Conservation (phyloP, 495 filamentous ascomycete genomes). For the Lasiosphaeria hispida region DNA sequence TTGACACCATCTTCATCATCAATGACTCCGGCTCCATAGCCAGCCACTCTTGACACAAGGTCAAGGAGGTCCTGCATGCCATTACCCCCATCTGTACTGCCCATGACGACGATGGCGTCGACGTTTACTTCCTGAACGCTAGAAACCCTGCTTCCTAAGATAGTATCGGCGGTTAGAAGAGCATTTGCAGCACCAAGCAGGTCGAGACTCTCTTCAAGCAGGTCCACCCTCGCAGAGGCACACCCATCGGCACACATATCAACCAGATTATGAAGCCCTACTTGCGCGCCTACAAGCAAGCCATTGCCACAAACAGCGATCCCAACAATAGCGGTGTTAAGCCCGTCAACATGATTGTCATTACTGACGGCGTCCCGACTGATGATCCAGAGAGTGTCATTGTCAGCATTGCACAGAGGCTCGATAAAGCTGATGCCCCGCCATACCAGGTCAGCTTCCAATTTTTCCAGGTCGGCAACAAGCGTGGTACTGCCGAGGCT, state of each 20-base stretch:
- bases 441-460: slow-evolving; percentile 91
- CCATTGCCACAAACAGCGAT: slow-evolving; percentile 35
- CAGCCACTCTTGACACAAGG: slow-evolving; percentile 75
- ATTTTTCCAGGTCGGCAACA: slow-evolving; percentile 92
- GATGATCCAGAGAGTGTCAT: slow-evolving; percentile 73
- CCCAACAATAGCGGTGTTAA: slow-evolving; percentile 55
- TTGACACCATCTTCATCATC: slow-evolving; percentile 91
- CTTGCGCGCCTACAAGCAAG: slow-evolving; percentile 36
- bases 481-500: slow-evolving; percentile 59
- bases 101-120: slow-evolving; percentile 86
- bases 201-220: slow-evolving; percentile 22
- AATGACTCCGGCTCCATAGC: slow-evolving; percentile 91
- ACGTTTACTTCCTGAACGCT: slow-evolving; percentile 86
- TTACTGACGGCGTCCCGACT: slow-evolving; percentile 85
- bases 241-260: slow-evolving; percentile 75
- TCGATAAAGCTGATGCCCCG: slow-evolving; percentile 72
- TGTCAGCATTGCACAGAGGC: slow-evolving; percentile 58
- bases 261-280: slow-evolving; percentile 74
- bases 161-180: slow-evolving; percentile 27
- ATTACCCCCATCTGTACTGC: slow-evolving; percentile 84
- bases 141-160: slow-evolving; percentile 32
- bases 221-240: slow-evolving; percentile 64
- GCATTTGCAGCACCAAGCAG: slow-evolving; percentile 6
- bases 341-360: slow-evolving; percentile 88
- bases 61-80: slow-evolving; percentile 63